Base-by-base conservation (phyloP, 441 rosid species). In the California macrophylla region DNA sequence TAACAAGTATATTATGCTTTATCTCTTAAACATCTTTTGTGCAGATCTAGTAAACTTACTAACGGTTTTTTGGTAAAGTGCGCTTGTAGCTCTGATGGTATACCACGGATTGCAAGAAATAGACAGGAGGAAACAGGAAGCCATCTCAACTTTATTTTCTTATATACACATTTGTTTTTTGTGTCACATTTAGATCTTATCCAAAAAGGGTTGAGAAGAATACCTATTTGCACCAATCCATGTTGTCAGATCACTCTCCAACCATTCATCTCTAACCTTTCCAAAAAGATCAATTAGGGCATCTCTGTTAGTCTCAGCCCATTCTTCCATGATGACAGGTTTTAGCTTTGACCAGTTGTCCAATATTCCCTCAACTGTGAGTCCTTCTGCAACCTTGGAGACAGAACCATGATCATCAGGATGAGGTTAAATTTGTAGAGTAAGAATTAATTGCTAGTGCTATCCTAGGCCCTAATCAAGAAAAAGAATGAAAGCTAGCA, bases 151-250 rank as follows among this genome's bases (percentile, higher is more conserved):
- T 36, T 42, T 42, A 15, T 34, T 4, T 34, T 34, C 40, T 42
- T 50, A 0, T n/a, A 6, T n/a, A 50, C 1, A 50, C 6, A 6
- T 5, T 52, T 54, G 25, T 54, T 54, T 7, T 50, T 52, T 54
- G 24, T 54, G 61, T 54, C 61, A 54, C 12, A 54, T 9, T 38
- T 64, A 20, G 45, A 47, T 21, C 30, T 23, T 20, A 71, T 69
- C 26, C 56, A 54, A 66, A 64, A 29, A 67, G 47, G 66, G 34
- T 32, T n/a, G 34, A 65, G 67, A 23, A 12, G 69, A 69, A 13
- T 79, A 91, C 98, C 96, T 89, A 79, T 91, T 93, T 16, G 97
- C 98, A 82, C 87, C 88, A 71, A 93, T 89, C 96, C 95, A 91
- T 67, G 96, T 82, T 6, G 84, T 69, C 82, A 91, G 77, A 76